Conservation (phyloP, 106 monocot species). For the Apostasia ramifera region DNA sequence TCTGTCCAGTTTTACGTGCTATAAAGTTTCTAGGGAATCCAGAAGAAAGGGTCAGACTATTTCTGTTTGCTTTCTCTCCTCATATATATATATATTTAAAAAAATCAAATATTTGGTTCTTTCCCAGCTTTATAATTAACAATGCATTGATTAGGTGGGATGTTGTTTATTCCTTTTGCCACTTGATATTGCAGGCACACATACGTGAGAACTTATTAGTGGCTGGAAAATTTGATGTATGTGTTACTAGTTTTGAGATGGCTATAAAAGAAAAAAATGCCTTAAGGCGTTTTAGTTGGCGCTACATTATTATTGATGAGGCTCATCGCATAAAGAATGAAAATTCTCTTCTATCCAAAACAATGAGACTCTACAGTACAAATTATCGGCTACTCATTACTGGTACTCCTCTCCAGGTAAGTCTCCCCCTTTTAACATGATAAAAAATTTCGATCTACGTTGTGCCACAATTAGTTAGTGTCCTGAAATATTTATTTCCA, state of each 20-base stretch:
- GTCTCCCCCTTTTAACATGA: not conserved
- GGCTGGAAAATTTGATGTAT: slow-evolving; percentile 89
- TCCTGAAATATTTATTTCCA: not conserved
- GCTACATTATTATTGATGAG: slow-evolving; percentile 94
- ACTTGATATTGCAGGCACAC: slow-evolving; percentile 49
- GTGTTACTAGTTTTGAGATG: slow-evolving; percentile 96
- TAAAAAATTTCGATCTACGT: not conserved
- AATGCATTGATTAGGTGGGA: not conserved
- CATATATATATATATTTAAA: not conserved
- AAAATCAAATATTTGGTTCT: not conserved
- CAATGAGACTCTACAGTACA: slow-evolving; percentile 84
- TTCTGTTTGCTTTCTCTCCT: not conserved
- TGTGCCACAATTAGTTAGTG: not conserved
- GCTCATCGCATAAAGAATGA: slow-evolving; percentile 97
- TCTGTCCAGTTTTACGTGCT: slow-evolving; percentile 80
- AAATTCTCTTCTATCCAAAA: slow-evolving; percentile 91
- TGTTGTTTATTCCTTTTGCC: not conserved
- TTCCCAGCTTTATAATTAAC: not conserved
- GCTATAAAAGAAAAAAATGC: slow-evolving; percentile 82
- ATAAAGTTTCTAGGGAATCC: slow-evolving; percentile 85
- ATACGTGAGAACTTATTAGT: slow-evolving; percentile 82
- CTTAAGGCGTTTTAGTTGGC: slow-evolving; percentile 81
- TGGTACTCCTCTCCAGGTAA: slow-evolving; percentile 96
- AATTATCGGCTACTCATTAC: slow-evolving; percentile 98
- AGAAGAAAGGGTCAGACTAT: slow-evolving; percentile 71